A percentile compares a stretch with the other conserved stretches of the same genome.
phyloP scores from a whole-genome alignment of 2,329 filamentous ascomycete genomes.

The Fusarium phyllophilum region DNA sequence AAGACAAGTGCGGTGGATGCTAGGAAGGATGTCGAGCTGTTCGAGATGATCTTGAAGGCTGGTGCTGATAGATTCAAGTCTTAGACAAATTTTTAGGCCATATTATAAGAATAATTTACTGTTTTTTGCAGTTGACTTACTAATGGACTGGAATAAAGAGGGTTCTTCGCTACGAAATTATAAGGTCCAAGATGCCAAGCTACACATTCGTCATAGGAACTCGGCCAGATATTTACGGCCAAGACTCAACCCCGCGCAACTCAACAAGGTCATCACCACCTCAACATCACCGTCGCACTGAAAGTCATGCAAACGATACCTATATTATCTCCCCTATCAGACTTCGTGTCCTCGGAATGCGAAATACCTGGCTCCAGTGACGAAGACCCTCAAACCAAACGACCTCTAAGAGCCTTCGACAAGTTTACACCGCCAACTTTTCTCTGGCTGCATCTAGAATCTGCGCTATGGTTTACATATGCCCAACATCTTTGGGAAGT shows the following conservation, averaged over 20 bases:
- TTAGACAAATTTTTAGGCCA: fast-evolving
- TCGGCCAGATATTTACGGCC: background rate
- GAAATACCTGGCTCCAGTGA: background rate
- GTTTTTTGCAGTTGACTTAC: fast-evolving
- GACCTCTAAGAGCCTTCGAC: background rate
- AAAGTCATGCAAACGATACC: background rate
- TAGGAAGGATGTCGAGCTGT: conserved; percentile 46
- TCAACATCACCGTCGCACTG: too few relatives aligned
- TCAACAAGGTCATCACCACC: background rate
- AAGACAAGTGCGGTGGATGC: conserved; percentile 47
- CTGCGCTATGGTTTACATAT: background rate
- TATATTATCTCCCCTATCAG: too few relatives aligned
- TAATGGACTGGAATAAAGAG: background rate
- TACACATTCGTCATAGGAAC: background rate
- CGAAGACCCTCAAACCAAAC: background rate
- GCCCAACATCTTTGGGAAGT: background rate
- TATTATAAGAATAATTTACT: background rate
- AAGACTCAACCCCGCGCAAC: background rate
- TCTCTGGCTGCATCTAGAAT: background rate
- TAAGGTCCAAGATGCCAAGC: background rate
- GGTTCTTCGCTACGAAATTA: fast-evolving
- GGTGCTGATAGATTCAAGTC: background rate
- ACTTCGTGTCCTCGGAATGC: background rate
- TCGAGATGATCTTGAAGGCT: conserved; percentile 7
- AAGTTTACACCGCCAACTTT: background rate